phyloP scores from a whole-genome alignment of 164 flowering plant genomes.

The Cinnamomum micranthum region DNA sequence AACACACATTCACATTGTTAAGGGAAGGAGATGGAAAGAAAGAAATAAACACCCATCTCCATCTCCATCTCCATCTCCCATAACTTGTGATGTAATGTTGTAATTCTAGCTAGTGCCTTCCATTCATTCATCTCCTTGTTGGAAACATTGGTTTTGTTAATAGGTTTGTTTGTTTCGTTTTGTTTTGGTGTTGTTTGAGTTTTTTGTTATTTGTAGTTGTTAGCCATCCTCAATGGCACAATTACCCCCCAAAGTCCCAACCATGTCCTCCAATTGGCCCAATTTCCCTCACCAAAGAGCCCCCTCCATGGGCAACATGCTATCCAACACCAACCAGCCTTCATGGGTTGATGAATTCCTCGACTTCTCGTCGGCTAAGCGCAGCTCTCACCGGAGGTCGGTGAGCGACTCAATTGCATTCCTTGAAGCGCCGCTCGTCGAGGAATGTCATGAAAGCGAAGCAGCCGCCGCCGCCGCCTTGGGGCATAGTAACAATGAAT shows the following conservation, averaged over 20 bases:
- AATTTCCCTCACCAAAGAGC: constrained; percentile 44
- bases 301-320: constrained; percentile 22
- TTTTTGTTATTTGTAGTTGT: background rate
- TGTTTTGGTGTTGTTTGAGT: background rate
- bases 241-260: constrained; percentile 81
- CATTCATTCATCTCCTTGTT: background rate
- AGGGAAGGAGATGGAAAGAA: background rate
- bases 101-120: background rate
- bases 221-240: constrained; percentile 55
- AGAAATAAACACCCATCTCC: background rate
- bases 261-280: constrained; percentile 51
- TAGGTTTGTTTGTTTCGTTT: background rate
- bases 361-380: constrained; percentile 62
- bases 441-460: constrained; percentile 20
- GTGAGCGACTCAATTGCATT: constrained; percentile 64
- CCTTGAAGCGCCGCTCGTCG: constrained; percentile 36
- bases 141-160: background rate
- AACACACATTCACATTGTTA: background rate
- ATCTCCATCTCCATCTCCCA: background rate
- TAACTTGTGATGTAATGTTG: background rate
- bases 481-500: constrained; percentile 16
- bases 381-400: constrained; percentile 53
- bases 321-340: constrained; percentile 20
- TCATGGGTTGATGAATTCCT: constrained; percentile 83
- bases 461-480: constrained; percentile 1